These are phyloP conservation scores for Domatiomyces catenatus DNA, from an alignment of 2,329 filamentous ascomycete species.

Conservation along the genomic window DNA sequence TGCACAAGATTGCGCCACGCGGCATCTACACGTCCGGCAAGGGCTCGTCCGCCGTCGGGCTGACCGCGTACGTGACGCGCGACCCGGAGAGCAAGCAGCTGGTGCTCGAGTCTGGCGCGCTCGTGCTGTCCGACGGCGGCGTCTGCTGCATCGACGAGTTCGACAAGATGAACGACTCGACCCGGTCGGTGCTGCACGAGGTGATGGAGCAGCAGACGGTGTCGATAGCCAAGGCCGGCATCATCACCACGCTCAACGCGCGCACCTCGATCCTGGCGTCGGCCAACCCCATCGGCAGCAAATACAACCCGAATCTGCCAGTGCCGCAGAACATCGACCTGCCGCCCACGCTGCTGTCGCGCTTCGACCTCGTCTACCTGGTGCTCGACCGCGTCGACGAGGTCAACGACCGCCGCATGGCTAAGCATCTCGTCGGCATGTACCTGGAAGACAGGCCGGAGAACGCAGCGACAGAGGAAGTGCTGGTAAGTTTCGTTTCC, in stretches of 20 bases:
- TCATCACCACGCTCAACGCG: conserved; percentile 81
- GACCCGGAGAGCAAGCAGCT: conserved; percentile 59
- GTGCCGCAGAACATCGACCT: conserved; percentile 98
- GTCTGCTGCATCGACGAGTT: conserved; percentile 69
- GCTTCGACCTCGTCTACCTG: conserved; percentile 93
- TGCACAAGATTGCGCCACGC: conserved; percentile 93
- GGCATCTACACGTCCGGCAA: conserved; percentile 65
- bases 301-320: conserved; percentile 89
- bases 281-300: conserved; percentile 93
- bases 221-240: conserved; percentile 62
- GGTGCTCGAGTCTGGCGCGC: conserved; percentile 58
- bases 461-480: conserved; percentile 59
- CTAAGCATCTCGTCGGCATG: conserved; percentile 86
- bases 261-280: conserved; percentile 91
- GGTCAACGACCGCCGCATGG: conserved; percentile 70
- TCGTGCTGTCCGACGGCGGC: conserved; percentile 59
- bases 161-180: conserved; percentile 65
- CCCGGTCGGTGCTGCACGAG: conserved; percentile 60
- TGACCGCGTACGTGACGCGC: conserved; percentile 62
- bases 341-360: conserved; percentile 80
- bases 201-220: conserved; percentile 72
- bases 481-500: conserved; percentile 55
- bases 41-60: conserved; percentile 59
- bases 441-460: conserved; percentile 91
- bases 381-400: conserved; percentile 91